Base-by-base conservation (phyloP, 768 basidiomycete genomes). In the Exsudoporus frostii region DNA sequence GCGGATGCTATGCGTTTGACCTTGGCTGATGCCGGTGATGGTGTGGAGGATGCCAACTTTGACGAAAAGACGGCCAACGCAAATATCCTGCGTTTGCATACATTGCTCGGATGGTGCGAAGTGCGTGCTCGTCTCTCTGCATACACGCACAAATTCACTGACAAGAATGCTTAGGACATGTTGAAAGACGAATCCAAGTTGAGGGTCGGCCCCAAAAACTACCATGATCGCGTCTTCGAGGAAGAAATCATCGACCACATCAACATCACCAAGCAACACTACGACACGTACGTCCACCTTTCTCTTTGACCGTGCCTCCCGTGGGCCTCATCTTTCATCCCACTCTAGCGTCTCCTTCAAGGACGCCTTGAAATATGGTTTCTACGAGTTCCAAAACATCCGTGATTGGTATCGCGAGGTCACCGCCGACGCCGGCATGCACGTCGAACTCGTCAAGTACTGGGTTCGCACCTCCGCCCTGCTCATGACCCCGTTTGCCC, bases 1-100 rank as follows among this genome's bases (percentile, higher is more conserved):
- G 94, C 97, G 33, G 97, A 98, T 68, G 92, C 95, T 30, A 95
- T 89, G 64, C 79, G 97, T 50, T 72, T 99, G 74, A 81, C 85
- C 19, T 78, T 99, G 71, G 97, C 97, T 24, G 96, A 98, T 74
- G 93, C 94, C 25, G 97, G 97, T 14, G 97, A 99, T 68, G 92
- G 94, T 46, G 81, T 98, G 61, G 95, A 97, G 71, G 97, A 99
- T 72, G 96, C 96, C 41, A 99, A 99, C 77, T 99, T 98, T 64
- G 97, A 99, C 67, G 96, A 98, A 79, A 90, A 93, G 76, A 90
- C 88, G 6, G 97, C 97, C 17, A 99, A 98, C 67, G 94, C 97
- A 11, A 93, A 92, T 56, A 98, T 99, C 66, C 71, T 98, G 67
- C 82, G 97, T 47, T 76, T 99, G 56, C 88, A 95, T 68, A 98